phyloP scores from a whole-genome alignment of 768 basidiomycete genomes.

The Chlorophyllum brunneum region DNA sequence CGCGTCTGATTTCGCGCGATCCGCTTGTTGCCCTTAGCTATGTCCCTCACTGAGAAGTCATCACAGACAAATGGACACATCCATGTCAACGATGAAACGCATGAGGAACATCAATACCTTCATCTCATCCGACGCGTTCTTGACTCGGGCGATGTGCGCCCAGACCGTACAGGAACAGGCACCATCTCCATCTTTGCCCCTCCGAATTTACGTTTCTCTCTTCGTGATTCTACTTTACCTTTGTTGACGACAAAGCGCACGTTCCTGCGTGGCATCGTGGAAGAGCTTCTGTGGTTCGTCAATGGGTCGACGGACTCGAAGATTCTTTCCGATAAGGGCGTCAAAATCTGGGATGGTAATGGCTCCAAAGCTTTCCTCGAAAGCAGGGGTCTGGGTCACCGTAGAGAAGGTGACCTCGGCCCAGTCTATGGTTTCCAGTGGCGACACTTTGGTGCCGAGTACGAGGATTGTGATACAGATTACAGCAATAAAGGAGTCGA shows the following conservation, averaged over 20 bases:
- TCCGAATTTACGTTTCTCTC: constrained; percentile 84
- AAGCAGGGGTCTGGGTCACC: constrained; percentile 74
- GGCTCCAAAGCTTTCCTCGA: constrained; percentile 86
- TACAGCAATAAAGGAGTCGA: constrained; percentile 88
- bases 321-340: constrained; percentile 70
- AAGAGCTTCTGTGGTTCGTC: constrained; percentile 95
- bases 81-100: constrained; percentile 21
- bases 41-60: background rate
- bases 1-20: background rate
- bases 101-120: constrained; percentile 92
- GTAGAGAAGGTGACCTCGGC: constrained; percentile 89
- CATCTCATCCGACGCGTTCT: constrained; percentile 76
- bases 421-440: constrained; percentile 98
- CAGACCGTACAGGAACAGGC: constrained; percentile 94
- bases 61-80: background rate
- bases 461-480: constrained; percentile 66
- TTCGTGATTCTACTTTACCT: constrained; percentile 71
- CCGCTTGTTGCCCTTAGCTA: background rate
- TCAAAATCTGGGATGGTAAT: constrained; percentile 99
- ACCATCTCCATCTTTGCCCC: constrained; percentile 93
- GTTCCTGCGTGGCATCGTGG: constrained; percentile 85
- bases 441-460: constrained; percentile 90
- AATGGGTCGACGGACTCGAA: constrained; percentile 79
- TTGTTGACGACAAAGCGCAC: constrained; percentile 95
- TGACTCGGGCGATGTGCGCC: constrained; percentile 68